A percentile compares a stretch with the other conserved stretches of the same genome.
Conservation (phyloP, 495 filamentous ascomycete species). For the Lasiosphaeria hispida region DNA sequence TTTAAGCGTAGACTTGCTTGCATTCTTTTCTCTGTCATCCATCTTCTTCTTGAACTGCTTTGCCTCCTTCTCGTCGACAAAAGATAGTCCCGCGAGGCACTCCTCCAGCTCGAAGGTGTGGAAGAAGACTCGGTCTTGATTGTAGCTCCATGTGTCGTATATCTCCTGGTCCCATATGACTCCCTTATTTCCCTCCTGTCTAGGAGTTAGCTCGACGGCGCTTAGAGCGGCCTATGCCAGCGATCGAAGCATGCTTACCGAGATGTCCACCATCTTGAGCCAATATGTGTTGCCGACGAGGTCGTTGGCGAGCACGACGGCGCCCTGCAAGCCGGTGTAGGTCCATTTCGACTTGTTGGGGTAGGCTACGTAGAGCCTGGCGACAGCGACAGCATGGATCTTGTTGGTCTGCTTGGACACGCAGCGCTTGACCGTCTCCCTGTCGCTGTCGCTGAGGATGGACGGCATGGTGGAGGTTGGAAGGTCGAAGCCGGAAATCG, state of each 20-base stretch:
- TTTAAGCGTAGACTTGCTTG: constrained; percentile 75
- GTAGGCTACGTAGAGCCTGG: constrained; percentile 89
- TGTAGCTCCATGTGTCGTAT: constrained; percentile 90
- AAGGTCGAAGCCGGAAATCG: constrained; percentile 4
- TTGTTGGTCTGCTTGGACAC: constrained; percentile 93
- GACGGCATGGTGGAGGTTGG: constrained; percentile 66
- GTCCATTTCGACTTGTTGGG: constrained; percentile 86
- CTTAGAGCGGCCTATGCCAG: not conserved
- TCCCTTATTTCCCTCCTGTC: constrained; percentile 72
- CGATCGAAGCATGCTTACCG: constrained; percentile 55
- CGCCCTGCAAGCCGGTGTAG: constrained; percentile 90
- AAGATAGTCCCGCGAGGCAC: constrained; percentile 84
- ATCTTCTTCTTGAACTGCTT: constrained; percentile 93
- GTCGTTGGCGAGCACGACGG: constrained; percentile 90
- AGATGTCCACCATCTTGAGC: constrained; percentile 95
- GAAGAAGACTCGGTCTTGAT: constrained; percentile 95
- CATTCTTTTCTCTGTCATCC: constrained; percentile 89
- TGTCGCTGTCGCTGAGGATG: constrained; percentile 85
- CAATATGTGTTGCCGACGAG: constrained; percentile 92
- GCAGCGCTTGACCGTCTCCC: constrained; percentile 84
- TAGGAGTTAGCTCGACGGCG: constrained; percentile 19
- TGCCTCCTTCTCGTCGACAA: constrained; percentile 94
- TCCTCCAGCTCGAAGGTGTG: constrained; percentile 94
- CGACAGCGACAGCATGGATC: constrained; percentile 90
- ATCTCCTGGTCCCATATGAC: constrained; percentile 99